Conservation (phyloP, 768 basidiomycete species). For the Trametes coccinea region DNA sequence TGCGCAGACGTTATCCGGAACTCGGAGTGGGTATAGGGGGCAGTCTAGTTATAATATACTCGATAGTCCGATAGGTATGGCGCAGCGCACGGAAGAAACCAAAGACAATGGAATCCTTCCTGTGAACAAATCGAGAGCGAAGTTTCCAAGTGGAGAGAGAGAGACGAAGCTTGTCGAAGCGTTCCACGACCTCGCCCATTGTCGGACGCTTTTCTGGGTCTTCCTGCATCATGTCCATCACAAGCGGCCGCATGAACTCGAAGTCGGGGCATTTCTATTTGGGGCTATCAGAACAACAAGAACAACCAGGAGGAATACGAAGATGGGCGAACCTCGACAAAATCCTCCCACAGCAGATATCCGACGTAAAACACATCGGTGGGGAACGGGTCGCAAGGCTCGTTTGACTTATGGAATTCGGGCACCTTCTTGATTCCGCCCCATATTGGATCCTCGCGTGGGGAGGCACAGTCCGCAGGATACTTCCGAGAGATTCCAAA, state of each 20-base stretch:
- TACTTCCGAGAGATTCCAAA: conserved; percentile 29
- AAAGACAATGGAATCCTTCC: no score
- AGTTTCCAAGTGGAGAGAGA: conserved; percentile 3
- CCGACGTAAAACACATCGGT: conserved; percentile 26
- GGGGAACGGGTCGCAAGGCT: conserved; percentile 26
- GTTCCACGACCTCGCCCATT: conserved; percentile 16
- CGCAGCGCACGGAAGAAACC: no score
- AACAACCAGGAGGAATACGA: no score
- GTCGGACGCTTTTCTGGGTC: conserved; percentile 30
- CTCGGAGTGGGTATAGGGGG: no score
- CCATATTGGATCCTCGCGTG: conserved; percentile 23
- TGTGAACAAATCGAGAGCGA: not conserved
- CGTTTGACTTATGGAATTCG: conserved; percentile 19
- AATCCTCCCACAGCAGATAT: conserved; percentile 12
- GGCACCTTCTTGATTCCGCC: conserved; percentile 25
- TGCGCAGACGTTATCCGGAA: no score
- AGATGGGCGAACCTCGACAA: conserved; percentile 1
- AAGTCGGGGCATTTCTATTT: conserved; percentile 16
- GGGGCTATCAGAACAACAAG: not conserved
- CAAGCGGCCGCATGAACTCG: conserved; percentile 28
- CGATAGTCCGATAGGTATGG: no score
- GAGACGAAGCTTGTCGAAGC: conserved; percentile 11
- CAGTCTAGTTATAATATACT: no score
- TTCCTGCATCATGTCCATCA: conserved; percentile 26
- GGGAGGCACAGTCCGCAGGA: conserved; percentile 26